Evolutionary conservation across 108 stramenopile species (phyloP).

Genomic region (Skeletonema menzelii): DNA sequence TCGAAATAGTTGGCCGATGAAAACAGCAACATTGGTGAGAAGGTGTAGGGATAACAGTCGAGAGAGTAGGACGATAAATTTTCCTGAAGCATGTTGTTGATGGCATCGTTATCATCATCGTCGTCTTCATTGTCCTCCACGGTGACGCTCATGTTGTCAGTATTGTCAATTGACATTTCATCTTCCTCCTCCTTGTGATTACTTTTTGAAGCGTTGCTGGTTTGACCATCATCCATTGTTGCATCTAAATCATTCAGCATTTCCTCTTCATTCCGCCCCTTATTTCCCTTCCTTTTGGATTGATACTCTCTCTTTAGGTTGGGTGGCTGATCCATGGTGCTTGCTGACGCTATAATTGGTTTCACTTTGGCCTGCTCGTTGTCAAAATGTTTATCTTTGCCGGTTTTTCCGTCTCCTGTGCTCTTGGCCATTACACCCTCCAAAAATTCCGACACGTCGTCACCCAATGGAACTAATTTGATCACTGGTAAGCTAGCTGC

Average conservation of each 20-base stretch:
- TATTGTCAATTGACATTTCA: conserved; percentile 15
- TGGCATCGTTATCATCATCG: conserved; percentile 12
- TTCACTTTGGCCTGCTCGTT: not conserved
- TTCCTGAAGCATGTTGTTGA: conserved; percentile 17
- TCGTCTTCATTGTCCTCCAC: not conserved
- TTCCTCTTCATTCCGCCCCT: not conserved
- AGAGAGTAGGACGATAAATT: conserved; percentile 23
- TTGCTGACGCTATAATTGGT: not conserved
- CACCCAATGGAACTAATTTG: conserved; percentile 2
- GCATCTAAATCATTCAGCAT: not conserved
- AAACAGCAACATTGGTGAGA: conserved; percentile 53
- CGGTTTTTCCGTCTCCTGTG: not conserved
- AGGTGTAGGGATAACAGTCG: conserved; percentile 60
- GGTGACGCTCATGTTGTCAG: not conserved
- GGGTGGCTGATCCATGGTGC: not conserved
- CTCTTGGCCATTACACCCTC: not conserved
- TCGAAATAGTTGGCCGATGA: conserved; percentile 39
- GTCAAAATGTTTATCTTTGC: not conserved
- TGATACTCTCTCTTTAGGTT: conserved; percentile 12
- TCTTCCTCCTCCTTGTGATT: not conserved
- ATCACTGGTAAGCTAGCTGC: not conserved
- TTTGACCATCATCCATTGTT: not conserved
- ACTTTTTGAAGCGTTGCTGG: not conserved
- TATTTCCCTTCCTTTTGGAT: not conserved
- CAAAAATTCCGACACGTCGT: not conserved